Percentiles rank a stretch among this genome's conserved stretches.
These are phyloP conservation scores for Neolentinus lepideus DNA, from an alignment of 1,284 basidiomycete species.

Conservation along the genomic window DNA sequence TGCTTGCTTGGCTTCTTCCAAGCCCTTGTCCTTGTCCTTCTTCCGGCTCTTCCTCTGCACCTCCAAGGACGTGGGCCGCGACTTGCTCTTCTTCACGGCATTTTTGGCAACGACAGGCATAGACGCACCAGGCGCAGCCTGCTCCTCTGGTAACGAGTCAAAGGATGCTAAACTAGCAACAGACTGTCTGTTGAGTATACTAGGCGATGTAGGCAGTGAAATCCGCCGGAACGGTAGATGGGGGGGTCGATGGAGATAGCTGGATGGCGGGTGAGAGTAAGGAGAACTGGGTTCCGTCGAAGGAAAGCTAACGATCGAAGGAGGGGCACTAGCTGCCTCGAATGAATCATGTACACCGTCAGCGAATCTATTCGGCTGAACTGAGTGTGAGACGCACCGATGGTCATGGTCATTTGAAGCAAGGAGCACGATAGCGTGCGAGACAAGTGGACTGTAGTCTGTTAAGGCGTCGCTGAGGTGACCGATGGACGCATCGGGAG, in stretches of 20 bases:
- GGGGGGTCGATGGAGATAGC: conserved; percentile 11
- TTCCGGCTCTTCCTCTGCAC: conserved; percentile 19
- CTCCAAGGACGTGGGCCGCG: conserved; percentile 23
- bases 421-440: neutral
- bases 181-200: conserved; percentile 15
- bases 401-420: neutral
- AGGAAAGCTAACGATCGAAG: conserved; percentile 1
- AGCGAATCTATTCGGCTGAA: neutral
- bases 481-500: neutral
- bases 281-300: neutral
- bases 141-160: conserved; percentile 17
- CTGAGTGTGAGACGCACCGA: neutral
- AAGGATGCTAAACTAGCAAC: conserved; percentile 16
- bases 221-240: conserved; percentile 21
- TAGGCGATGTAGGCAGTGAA: conserved; percentile 16
- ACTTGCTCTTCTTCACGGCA: conserved; percentile 7
- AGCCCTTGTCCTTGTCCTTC: conserved; percentile 6
- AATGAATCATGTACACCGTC: neutral
- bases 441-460: neutral
- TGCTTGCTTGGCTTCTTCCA: conserved; percentile 25
- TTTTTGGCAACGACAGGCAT: conserved; percentile 2
- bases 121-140: neutral
- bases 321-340: neutral
- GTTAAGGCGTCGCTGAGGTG: neutral
- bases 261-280: neutral